Evolutionary conservation across 345 rosid species (phyloP).

Genomic region (Brassica cretica): DNA sequence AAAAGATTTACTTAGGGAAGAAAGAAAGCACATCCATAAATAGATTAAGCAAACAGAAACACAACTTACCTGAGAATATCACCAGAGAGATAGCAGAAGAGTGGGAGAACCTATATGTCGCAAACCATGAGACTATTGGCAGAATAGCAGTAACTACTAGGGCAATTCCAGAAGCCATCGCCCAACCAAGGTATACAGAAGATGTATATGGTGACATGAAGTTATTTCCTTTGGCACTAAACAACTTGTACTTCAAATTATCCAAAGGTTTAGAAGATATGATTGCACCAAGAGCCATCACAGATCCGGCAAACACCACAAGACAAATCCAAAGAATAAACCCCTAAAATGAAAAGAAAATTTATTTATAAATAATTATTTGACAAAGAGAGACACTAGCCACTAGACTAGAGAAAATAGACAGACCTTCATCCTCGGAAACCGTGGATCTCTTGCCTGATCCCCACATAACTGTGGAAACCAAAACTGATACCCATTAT

Average conservation of each 20-base stretch:
- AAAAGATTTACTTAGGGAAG: conserved; percentile 1
- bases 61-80: conserved; percentile 72
- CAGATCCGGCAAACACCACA: conserved; percentile 68
- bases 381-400: conserved; percentile 39
- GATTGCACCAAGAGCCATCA: conserved; percentile 78
- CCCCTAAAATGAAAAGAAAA: conserved; percentile 48
- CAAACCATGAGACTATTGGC: conserved; percentile 97
- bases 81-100: conserved; percentile 85
- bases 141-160: conserved; percentile 85
- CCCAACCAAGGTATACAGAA: conserved; percentile 93
- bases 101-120: conserved; percentile 83
- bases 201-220: conserved; percentile 83
- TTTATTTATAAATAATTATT: conserved; percentile 14
- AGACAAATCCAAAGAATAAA: conserved; percentile 68
- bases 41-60: conserved; percentile 12
- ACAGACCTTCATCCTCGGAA: conserved; percentile 59
- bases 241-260: conserved; percentile 69
- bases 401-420: conserved; percentile 21
- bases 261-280: conserved; percentile 86
- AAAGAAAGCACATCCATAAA: conserved; percentile 16
- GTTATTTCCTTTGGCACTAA: conserved; percentile 60
- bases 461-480: conserved; percentile 55
- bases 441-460: conserved; percentile 53
- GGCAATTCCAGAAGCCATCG: conserved; percentile 93
- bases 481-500: conserved; percentile 82